Evolutionary conservation across 176 grass and related monocot genomes (phyloP), one percentile per base, ranked within the genome.

Genomic region (Poa annua): DNA sequence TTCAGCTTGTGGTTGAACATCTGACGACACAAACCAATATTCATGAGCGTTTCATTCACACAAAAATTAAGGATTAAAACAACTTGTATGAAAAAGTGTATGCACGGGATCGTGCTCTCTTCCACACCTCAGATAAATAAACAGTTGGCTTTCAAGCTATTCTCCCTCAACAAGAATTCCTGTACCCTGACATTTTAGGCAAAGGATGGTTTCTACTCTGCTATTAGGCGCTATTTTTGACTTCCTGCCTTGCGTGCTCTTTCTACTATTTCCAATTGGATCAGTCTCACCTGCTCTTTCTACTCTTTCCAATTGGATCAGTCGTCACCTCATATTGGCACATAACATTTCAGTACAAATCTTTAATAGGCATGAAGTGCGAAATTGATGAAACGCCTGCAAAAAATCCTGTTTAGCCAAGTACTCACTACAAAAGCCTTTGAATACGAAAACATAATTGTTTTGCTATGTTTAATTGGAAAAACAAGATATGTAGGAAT

Each of bases 1-100:
- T 96, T 99, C 83, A 96, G 57, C 68, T 99, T 99, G 55, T 93
- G 85, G 7, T 84, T 83, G 68, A 99, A 99, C 96, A 96, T 99
- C 96, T 99, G 73, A 34, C 33, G 63, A 75, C 19, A 90, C 15
- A 32, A 25, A 75, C 29, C 9, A 15, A 61, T 54, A 75, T 66
- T 87, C 47, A 85, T 56, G 45, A 67, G 12, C 20, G 13, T 60
- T 44, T 51, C 49, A 21, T 63, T 72, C 17, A 29, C 29, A 12
- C 44, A 14, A 53, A 26, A 49, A 3, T 14, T n/a, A 8, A 25
- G 34, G 51, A 14, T n/a, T 16, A 13, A 68, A 68, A 5, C 11
- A 81, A 63, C 2, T 13, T 8, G 10, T 22, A 20, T 71, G 14
- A 33, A 74, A 81, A 85, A 65, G 59, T 2, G 68, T 24, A 56